phyloP scores from a whole-genome alignment of 192 early-diverging fungal genomes.

The Fimicolochytrium jonesii region DNA sequence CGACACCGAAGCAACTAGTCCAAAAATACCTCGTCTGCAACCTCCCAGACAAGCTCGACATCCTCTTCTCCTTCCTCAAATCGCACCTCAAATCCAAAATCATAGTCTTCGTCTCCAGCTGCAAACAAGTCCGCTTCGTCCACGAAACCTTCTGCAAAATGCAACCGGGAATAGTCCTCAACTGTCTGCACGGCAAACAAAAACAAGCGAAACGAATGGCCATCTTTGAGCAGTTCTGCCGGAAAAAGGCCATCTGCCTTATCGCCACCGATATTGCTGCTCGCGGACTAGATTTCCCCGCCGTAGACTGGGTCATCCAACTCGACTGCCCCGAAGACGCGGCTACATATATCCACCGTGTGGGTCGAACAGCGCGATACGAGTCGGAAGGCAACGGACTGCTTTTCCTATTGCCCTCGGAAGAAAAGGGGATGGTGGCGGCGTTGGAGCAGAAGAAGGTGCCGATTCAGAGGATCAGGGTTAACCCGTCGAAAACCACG shows the following conservation, averaged over 20 bases:
- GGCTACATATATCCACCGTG: conserved; percentile 96
- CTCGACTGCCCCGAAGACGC: conserved; percentile 96
- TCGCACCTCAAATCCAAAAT: conserved; percentile 87
- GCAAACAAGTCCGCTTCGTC: conserved; percentile 92
- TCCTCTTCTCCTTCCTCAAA: conserved; percentile 91
- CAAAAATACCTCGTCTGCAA: conserved; percentile 86
- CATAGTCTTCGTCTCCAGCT: conserved; percentile 91
- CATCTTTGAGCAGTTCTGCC: conserved; percentile 87
- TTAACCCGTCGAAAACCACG: conserved; percentile 78
- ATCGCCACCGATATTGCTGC: conserved; percentile 96
- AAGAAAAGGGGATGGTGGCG: conserved; percentile 77
- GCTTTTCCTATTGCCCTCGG: conserved; percentile 82
- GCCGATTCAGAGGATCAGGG: conserved; percentile 83
- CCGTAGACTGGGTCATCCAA: conserved; percentile 98
- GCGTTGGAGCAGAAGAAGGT: conserved; percentile 71
- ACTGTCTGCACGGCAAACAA: conserved; percentile 95
- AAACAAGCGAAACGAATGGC: conserved; percentile 91
- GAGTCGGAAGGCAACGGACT: conserved; percentile 83
- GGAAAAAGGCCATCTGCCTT: conserved; percentile 69
- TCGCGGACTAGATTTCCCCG: conserved; percentile 94
- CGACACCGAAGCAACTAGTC: conserved; percentile 76
- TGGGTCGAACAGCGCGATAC: conserved; percentile 95
- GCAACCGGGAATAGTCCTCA: conserved; percentile 84
- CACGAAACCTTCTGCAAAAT: conserved; percentile 94
- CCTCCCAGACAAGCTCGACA: conserved; percentile 87